Evolutionary conservation across 108 stramenopile species (phyloP).

Genomic region (Poteriospumella lacustris): DNA sequence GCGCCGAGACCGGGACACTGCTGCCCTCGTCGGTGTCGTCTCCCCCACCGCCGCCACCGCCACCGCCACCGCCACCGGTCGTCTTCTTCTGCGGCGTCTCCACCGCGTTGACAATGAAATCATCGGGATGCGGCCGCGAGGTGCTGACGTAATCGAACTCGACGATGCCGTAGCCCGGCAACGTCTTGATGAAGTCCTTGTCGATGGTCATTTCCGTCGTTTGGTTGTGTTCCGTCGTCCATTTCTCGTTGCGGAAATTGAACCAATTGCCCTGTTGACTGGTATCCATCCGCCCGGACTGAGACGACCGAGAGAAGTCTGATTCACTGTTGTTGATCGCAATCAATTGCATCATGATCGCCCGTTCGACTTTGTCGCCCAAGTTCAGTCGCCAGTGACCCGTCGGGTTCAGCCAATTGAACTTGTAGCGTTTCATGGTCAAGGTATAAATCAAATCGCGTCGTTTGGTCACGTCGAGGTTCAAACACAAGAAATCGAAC

Average conservation of each 20-base stretch:
- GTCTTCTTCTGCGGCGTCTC: too few relatives aligned
- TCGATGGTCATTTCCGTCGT: neutral
- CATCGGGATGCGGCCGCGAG: neutral
- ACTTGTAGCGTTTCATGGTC: neutral
- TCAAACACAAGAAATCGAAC: constrained; percentile 13
- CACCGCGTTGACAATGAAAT: too few relatives aligned
- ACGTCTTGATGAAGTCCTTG: neutral
- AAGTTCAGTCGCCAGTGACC: neutral
- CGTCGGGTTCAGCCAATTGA: constrained; percentile 20
- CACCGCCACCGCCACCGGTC: too few relatives aligned
- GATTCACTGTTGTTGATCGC: neutral
- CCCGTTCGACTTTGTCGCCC: neutral
- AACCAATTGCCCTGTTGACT: constrained; percentile 24
- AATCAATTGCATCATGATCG: constrained; percentile 16
- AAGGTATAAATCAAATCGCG: neutral
- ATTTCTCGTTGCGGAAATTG: constrained; percentile 12
- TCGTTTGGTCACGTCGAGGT: neutral
- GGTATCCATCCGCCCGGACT: neutral
- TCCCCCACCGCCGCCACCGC: too few relatives aligned
- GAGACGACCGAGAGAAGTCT: neutral
- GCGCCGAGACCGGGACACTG: too few relatives aligned
- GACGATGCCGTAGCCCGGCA: neutral
- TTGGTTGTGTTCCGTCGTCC: neutral
- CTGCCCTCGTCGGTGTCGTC: too few relatives aligned
- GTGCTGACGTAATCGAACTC: constrained; percentile 24